A percentile compares a stretch with the other conserved stretches of the same genome.
Conservation (phyloP, 148 eudicot species). For the Cornus suecica region DNA sequence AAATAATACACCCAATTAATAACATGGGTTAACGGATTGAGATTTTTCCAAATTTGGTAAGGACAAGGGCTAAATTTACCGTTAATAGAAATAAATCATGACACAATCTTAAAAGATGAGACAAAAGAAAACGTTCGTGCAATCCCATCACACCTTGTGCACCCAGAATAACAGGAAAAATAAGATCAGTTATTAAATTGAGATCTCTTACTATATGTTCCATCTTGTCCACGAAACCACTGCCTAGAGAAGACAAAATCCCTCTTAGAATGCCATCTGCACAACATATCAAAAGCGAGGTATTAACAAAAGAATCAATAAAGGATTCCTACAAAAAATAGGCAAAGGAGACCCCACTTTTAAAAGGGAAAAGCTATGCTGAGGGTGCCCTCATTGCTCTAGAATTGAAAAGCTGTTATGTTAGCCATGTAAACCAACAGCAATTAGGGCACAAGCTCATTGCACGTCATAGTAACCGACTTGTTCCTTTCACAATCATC, state of each 20-base stretch:
- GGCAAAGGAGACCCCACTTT: not conserved
- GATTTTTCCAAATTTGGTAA: not conserved
- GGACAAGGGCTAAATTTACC: not conserved
- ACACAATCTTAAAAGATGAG: not conserved
- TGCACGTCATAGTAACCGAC: too few species aligned
- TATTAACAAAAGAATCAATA: not conserved
- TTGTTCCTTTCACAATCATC: not conserved
- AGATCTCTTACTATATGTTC: conserved; percentile 73
- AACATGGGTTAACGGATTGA: not conserved
- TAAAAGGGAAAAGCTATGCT: too few species aligned
- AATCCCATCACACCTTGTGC: not conserved
- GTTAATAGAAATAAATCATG: too few species aligned
- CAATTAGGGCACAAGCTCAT: too few species aligned
- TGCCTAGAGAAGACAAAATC: conserved; percentile 95
- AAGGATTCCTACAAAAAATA: not conserved
- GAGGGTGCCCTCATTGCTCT: too few species aligned
- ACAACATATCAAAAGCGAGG: conserved; percentile 8
- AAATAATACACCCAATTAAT: not conserved
- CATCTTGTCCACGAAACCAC: conserved; percentile 96
- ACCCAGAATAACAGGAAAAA: not conserved
- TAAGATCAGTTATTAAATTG: conserved; percentile 1
- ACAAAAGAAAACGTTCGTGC: not conserved
- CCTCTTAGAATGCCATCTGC: conserved; percentile 78
- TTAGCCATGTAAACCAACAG: too few species aligned
- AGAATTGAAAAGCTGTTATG: too few species aligned